These are phyloP conservation scores for Rutstroemia sp. DNA, from an alignment of 2,329 filamentous ascomycete species.

Conservation along the genomic window DNA sequence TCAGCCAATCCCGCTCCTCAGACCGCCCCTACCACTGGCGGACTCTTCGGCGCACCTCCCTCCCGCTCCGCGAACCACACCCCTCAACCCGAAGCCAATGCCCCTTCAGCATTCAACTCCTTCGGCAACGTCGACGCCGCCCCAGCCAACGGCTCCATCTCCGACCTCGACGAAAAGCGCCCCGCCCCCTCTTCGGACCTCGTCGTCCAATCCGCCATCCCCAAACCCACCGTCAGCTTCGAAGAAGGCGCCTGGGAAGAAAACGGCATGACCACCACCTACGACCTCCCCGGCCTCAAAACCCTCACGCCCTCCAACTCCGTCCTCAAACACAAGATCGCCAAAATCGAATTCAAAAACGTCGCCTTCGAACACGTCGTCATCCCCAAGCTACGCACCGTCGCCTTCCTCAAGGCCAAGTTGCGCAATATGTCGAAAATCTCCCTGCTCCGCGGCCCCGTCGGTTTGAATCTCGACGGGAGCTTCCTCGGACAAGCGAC, in stretches of 20 bases:
- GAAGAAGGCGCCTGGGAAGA: constrained; percentile 51
- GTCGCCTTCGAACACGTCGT: constrained; percentile 50
- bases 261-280: constrained; percentile 49
- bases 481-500: constrained; percentile 51
- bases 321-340: constrained; percentile 51
- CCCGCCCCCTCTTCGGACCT: background rate
- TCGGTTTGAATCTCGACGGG: constrained; percentile 55
- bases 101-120: no score
- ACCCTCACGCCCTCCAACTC: constrained; percentile 45
- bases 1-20: background rate
- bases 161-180: background rate
- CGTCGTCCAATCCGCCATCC: constrained; percentile 4
- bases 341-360: constrained; percentile 43
- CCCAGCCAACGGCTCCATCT: background rate
- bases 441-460: constrained; percentile 47
- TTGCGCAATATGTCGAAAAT: constrained; percentile 49
- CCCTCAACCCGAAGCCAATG: no score
- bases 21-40: background rate
- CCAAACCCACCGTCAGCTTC: constrained; percentile 32
- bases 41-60: background rate
- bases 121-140: background rate
- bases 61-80: background rate
- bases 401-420: constrained; percentile 51
- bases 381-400: constrained; percentile 52
- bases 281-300: constrained; percentile 52